These are phyloP conservation scores for Pseudopithomyces maydicus DNA, from an alignment of 2,329 filamentous ascomycete species.

Conservation along the genomic window DNA sequence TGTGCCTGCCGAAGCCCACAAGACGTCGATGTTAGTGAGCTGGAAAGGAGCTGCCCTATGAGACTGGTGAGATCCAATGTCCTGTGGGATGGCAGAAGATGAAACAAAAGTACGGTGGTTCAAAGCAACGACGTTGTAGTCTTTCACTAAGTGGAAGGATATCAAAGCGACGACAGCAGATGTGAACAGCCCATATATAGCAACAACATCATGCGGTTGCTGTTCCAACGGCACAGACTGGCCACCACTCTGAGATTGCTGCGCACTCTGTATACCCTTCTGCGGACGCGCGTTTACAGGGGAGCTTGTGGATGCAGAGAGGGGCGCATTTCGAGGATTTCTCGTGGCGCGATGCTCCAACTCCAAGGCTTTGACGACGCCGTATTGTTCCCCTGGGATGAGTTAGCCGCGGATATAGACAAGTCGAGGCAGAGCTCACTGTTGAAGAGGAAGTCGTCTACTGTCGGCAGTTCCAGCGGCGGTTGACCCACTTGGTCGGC, in stretches of 20 bases:
- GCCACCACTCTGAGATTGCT: conserved; percentile 20
- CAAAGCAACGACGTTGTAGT: conserved; percentile 38
- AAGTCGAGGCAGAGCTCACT: conserved; percentile 23
- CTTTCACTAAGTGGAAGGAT: conserved; percentile 39
- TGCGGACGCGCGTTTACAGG: conserved; percentile 23
- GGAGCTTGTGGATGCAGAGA: conserved; percentile 20
- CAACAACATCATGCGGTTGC: conserved; percentile 35
- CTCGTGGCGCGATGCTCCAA: conserved; percentile 37
- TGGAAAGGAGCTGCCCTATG: conserved; percentile 17
- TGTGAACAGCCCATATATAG: conserved; percentile 45
- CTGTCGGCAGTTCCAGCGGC: conserved; percentile 26
- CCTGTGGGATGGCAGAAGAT: conserved; percentile 17
- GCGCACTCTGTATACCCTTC: conserved; percentile 27
- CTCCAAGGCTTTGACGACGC: conserved; percentile 40
- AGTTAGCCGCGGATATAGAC: conserved; percentile 21
- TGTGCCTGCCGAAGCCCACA: conserved; percentile 42
- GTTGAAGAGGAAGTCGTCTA: conserved; percentile 38
- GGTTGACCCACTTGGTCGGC: conserved; percentile 27
- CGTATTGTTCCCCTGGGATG: conserved; percentile 35
- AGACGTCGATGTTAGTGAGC: conserved; percentile 37
- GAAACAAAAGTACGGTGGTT: conserved; percentile 46
- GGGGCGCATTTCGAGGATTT: conserved; percentile 22
- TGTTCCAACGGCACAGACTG: conserved; percentile 25
- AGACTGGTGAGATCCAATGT: conserved; percentile 11
- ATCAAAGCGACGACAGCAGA: conserved; percentile 44